Conservation (phyloP, 805 yeast species). For the Tetrapisispora fleetii region DNA sequence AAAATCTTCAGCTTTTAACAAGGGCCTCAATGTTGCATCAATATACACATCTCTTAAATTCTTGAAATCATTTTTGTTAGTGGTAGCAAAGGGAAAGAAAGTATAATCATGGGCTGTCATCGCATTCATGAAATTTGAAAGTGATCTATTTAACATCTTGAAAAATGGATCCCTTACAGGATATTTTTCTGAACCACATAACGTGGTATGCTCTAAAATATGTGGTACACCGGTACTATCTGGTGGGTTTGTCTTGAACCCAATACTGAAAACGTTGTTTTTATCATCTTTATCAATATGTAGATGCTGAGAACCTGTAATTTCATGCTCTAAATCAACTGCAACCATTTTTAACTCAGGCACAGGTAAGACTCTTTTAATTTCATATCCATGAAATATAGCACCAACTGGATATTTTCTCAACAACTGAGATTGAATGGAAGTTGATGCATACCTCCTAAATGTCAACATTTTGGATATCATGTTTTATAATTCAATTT, state of each 20-base stretch:
- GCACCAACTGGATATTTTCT: constrained; percentile 57
- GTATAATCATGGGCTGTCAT: constrained; percentile 98
- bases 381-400: constrained; percentile 54
- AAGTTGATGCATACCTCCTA: constrained; percentile 19
- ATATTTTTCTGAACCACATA: constrained; percentile 84
- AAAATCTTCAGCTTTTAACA: constrained; percentile 71
- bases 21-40: constrained; percentile 78
- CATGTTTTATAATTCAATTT: not conserved
- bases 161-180: constrained; percentile 97
- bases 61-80: constrained; percentile 68
- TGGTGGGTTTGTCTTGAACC: constrained; percentile 91
- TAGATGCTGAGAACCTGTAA: constrained; percentile 69
- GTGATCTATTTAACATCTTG: constrained; percentile 91
- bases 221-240: constrained; percentile 94
- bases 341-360: constrained; percentile 81
- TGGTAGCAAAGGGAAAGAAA: constrained; percentile 91
- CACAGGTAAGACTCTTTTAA: constrained; percentile 54
- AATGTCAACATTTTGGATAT: constrained; percentile 16
- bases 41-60: constrained; percentile 82
- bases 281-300: constrained; percentile 84
- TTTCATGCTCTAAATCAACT: constrained; percentile 54
- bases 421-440: constrained; percentile 27
- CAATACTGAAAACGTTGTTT: constrained; percentile 81
- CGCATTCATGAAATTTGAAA: constrained; percentile 96
- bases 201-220: constrained; percentile 88